phyloP scores from a whole-genome alignment of 305 asterid species.

The Lippia alba region DNA sequence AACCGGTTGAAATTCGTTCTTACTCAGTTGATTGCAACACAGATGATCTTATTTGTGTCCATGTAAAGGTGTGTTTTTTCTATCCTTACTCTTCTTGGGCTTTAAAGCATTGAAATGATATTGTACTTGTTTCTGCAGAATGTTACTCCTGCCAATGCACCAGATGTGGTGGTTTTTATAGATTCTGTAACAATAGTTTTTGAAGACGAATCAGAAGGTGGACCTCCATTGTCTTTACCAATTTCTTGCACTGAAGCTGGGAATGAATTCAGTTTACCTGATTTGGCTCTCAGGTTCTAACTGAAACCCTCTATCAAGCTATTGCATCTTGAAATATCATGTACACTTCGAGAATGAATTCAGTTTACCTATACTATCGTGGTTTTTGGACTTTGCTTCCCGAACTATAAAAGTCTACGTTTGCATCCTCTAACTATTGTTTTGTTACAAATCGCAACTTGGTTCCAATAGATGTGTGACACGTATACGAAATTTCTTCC shows the following conservation, averaged over 20 bases:
- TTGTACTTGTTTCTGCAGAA: conserved; percentile 55
- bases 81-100: not conserved
- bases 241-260: conserved; percentile 74
- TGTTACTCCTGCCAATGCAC: conserved; percentile 57
- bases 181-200: conserved; percentile 68
- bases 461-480: no score
- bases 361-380: no score
- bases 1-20: conserved; percentile 67
- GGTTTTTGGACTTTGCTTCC: no score
- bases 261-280: conserved; percentile 59
- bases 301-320: conserved; percentile 34
- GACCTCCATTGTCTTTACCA: conserved; percentile 59
- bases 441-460: no score
- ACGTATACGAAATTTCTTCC: no score
- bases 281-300: conserved; percentile 66
- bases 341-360: not conserved
- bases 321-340: not conserved
- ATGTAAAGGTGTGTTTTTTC: conserved; percentile 52
- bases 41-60: conserved; percentile 73
- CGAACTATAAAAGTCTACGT: no score
- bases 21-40: conserved; percentile 67
- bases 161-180: conserved; percentile 57
- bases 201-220: conserved; percentile 69
- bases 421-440: no score
- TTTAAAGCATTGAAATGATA: conserved; percentile 2